Evolutionary conservation across 768 basidiomycete species (phyloP), one percentile per base, ranked within the genome.

Genomic region (Podaxis carcinomalis): DNA sequence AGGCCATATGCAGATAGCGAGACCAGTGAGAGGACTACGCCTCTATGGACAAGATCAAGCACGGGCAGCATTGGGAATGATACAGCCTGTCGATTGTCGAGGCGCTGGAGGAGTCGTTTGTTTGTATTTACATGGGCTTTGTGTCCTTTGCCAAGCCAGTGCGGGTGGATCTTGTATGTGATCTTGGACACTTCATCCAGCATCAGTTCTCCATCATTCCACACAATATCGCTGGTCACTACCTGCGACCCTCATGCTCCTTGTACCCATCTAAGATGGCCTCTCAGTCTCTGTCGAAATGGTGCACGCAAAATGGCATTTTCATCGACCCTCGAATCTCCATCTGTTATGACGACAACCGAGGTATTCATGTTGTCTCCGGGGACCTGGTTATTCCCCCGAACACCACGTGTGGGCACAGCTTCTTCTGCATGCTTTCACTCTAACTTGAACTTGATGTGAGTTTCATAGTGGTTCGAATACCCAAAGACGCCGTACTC

Each of bases 401-500:
- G 9, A 64, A 69, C 16, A 73, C 68, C 39, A 79, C 73, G 57
- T 65, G 82, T 82, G 68, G 46, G 40, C 4, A 59, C 51, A 36
- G 49, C 46, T 28, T 51, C 21, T 63, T 28, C 54, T 11, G 7
- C 40, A 16, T 40, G 51, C 1, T 46, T 50, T 13, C 7, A 19
- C 44, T 23, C 23, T 23, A 10, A 19, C 2, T 44, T 49, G 46
- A 44, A 56, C 51, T 40, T 46, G 44, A 66, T 53, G 55, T 52
- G 37, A 46, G 56, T 56, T 44, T 54, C 39, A 51, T 52, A 91
- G 89, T 90, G 53, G 86, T 84, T 6, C 77, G 76, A 37, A 89
- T 90, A 66, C 85, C 87, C 37, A 88, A 85, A 71, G 63, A 74
- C 57, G 77, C 81, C 49, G 79, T 90, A 19, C 75, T 92, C 19